Evolutionary conservation across 352 stramenopile genomes (phyloP), one percentile per base, ranked within the genome.

Genomic region (Globisporangium abappressorium): DNA sequence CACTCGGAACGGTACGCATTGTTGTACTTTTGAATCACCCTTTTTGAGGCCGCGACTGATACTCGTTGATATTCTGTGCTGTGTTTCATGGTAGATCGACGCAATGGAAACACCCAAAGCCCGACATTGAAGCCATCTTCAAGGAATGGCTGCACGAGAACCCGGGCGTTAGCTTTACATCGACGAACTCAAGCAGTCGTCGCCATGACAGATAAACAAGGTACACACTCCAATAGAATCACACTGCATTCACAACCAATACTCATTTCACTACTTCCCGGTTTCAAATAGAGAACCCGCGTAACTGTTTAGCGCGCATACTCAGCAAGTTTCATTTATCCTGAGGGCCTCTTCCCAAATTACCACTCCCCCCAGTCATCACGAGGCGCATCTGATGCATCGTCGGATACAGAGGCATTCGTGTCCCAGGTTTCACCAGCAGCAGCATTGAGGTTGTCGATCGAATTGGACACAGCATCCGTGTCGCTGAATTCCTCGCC

Each of bases 81-180:
- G 54, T 24, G 11, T 18, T 22, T 18, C 9, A 33, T 59, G 20
- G 14, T 22, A 93, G 87, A 36, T 94, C 88, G 6, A 94, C 88
- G 3, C 86, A 96, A 47, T 96, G 88, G 86, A 94, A 93, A 66
- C 88, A 96, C 43, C 88, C 88, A 15, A 68, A 76, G 12, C 60
- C 85, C 28, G 85, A 93, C 58, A 86, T 93, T 24, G 88, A 95
- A 33, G 70, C 70, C 1, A 81, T 87, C n/a, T 92, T 87, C 70
- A 84, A 67, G n/a, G 81, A 91, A 28, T 94, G 86, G 86, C 65
- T 92, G 9, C 85, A 94, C 43, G 82, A 87, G 61, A 90, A 90
- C 43, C 77, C 75, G 15, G 70, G 69, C 20, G 36, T 62, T 2
- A 81, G 71, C 60, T 93, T 93, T 69, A 60, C 41, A 1, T 47